Conservation (phyloP, 116 monocot genomes). For the Cymodocea nodosa region DNA sequence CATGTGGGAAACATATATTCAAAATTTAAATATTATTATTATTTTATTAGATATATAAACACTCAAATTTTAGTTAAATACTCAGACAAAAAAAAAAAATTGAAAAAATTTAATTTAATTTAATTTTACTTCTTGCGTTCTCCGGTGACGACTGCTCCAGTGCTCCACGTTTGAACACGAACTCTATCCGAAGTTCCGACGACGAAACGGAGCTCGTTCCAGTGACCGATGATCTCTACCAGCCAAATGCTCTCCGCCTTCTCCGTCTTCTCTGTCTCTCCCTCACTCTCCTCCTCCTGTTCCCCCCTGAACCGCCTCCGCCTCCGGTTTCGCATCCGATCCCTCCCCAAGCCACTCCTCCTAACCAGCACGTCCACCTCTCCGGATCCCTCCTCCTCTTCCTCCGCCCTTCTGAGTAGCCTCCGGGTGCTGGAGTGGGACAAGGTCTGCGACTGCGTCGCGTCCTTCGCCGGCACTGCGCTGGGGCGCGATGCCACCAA, state of each 20-base stretch:
- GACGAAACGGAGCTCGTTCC: too few relatives aligned
- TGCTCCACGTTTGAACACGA: too few relatives aligned
- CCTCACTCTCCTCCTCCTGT: neutral
- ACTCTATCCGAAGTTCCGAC: too few relatives aligned
- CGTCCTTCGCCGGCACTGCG: conserved; percentile 62
- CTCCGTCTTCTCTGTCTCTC: neutral
- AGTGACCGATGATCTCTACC: too few relatives aligned
- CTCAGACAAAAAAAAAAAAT: too few relatives aligned
- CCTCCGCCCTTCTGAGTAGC: conserved; percentile 34
- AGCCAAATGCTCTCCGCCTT: neutral
- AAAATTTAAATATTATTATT: too few relatives aligned
- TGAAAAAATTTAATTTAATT: too few relatives aligned
- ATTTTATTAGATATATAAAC: too few relatives aligned
- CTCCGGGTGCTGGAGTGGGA: conserved; percentile 72
- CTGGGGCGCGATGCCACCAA: conserved; percentile 50
- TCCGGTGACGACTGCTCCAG: too few relatives aligned
- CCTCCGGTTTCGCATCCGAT: conserved; percentile 7
- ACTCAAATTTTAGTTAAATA: too few relatives aligned
- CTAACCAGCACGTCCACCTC: conserved; percentile 2
- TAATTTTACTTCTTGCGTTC: too few relatives aligned
- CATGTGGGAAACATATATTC: too few relatives aligned
- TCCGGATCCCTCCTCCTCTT: conserved; percentile 7
- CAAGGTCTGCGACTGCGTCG: conserved; percentile 59
- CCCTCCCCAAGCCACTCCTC: conserved; percentile 5
- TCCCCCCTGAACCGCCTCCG: neutral